These are phyloP conservation scores for Saccharomycopsis fibuligera DNA, from an alignment of 805 yeast species.

Conservation along the genomic window DNA sequence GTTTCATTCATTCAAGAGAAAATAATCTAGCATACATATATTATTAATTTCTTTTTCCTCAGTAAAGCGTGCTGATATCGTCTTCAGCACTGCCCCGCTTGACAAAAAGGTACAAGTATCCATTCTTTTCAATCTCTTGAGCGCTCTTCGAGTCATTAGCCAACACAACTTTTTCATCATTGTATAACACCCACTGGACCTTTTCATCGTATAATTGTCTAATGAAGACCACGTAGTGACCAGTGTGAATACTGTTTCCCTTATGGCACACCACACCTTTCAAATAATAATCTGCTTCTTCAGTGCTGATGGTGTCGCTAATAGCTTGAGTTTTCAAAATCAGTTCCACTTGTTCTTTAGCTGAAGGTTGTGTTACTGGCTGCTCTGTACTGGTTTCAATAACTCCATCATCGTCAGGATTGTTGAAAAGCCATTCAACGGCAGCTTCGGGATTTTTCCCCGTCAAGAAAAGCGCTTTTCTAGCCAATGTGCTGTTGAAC, in stretches of 20 bases:
- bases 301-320: constrained; percentile 17
- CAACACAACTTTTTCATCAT: constrained; percentile 81
- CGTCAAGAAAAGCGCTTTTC: constrained; percentile 60
- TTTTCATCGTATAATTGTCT: constrained; percentile 35
- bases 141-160: constrained; percentile 33
- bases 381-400: constrained; percentile 28
- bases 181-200: constrained; percentile 67
- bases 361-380: constrained; percentile 17
- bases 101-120: constrained; percentile 40
- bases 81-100: constrained; percentile 9
- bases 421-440: constrained; percentile 83
- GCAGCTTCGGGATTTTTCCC: constrained; percentile 64
- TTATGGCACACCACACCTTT: constrained; percentile 78
- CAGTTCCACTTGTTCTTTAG: constrained; percentile 16
- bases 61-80: neutral
- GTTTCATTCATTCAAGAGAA: too few species aligned
- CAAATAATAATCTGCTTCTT: constrained; percentile 39
- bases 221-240: constrained; percentile 82
- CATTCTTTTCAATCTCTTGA: constrained; percentile 35
- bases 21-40: neutral
- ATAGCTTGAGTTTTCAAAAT: constrained; percentile 1
- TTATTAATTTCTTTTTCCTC: neutral
- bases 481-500: constrained; percentile 55
- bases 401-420: constrained; percentile 74
- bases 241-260: constrained; percentile 84